Evolutionary conservation across 208 protist genomes (phyloP).

Genomic region (Trichomonas gallinae): DNA sequence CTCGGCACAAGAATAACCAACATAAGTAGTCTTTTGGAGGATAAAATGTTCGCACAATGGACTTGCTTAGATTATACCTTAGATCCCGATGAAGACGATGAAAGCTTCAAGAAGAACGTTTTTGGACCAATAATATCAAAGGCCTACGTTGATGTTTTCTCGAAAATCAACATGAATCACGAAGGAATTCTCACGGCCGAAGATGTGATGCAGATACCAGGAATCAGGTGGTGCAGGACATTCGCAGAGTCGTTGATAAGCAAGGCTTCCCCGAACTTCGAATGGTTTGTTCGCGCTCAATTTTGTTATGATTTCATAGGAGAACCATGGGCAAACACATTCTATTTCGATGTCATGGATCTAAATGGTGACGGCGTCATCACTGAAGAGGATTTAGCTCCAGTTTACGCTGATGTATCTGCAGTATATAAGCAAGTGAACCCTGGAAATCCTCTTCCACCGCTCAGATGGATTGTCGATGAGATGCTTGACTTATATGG

Average conservation of each 20-base stretch:
- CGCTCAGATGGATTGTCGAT: background rate
- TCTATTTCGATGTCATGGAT: background rate
- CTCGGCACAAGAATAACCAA: background rate
- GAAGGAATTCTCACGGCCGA: background rate
- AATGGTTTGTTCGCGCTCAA: background rate
- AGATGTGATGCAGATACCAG: background rate
- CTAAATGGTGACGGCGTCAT: background rate
- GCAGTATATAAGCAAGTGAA: background rate
- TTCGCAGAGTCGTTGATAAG: background rate
- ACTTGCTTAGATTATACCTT: background rate
- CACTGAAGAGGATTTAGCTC: background rate
- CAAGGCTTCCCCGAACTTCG: background rate
- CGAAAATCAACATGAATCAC: background rate
- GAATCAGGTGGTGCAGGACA: background rate
- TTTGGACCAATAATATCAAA: background rate
- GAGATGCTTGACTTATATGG: background rate
- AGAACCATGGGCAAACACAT: background rate
- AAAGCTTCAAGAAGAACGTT: background rate
- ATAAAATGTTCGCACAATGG: background rate
- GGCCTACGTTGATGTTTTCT: background rate
- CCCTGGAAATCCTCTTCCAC: background rate
- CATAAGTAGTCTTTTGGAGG: background rate
- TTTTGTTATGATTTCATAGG: background rate
- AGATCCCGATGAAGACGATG: background rate
- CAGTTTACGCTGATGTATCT: background rate